Base-by-base conservation (phyloP, 306 rosid species). In the Lupinus albus region DNA sequence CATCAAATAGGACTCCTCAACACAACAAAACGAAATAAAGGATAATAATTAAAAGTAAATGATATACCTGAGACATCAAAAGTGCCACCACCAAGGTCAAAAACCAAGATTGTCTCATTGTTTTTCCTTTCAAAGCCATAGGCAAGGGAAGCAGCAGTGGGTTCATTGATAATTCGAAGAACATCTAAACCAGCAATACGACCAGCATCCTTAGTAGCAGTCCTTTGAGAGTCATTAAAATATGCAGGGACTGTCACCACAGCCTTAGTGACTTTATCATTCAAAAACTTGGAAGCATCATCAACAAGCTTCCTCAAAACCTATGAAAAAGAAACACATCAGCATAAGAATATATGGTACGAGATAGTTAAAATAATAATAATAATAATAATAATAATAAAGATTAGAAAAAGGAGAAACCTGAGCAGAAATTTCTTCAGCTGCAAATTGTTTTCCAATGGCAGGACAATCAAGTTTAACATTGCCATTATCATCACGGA, bases 31-130 rank as follows among this genome's bases (percentile, higher is more conserved):
- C 42, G 15, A 15, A 14, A 25, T 1, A 46, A 0, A 21, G 18
- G 0, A 32, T 6, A 2, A n/a, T 5, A 45, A 20, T 20, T 1
- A 50, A 57, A 4, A 8, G 25, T 11, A 38, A 11, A 11, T 6
- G 32, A 11, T 4, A 8, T 85, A 90, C 97, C 97, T 81, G 98
- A 89, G 64, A 92, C 98, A 77, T 92, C 98, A 76, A 92, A 92
- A 52, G 98, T 92, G 76, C 98, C 98, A 51, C 98, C 98, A 17
- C 98, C 98, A 73, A 92, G 98, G 80, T 92, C 98, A 81, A 92
- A 92, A 0, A 92, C 98, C 85, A 92, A 84, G 68, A 92, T 92
- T 0, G 98, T 92, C 77, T 92, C 98, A 13, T 87, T 92, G 79
- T 81, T 92, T 77, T 92, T 92, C 91, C 56, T 92, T 32, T 92